A percentile compares a stretch with the other conserved stretches of the same genome.
Evolutionary conservation across 495 filamentous ascomycete species (phyloP).

Genomic region (Monascus purpureus): DNA sequence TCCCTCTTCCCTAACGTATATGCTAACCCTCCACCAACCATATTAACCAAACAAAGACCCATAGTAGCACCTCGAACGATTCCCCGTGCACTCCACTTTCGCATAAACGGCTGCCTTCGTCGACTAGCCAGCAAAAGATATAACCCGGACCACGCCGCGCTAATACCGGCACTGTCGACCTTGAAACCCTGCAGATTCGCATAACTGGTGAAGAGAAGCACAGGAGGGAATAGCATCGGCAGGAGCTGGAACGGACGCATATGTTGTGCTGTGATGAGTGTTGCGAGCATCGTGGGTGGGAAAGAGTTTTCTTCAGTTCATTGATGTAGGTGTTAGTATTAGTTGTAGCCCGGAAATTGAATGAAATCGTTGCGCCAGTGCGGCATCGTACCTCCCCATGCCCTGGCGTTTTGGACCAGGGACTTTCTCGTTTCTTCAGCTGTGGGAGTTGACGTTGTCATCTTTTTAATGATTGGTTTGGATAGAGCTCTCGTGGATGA

Average conservation of each 20-base stretch:
- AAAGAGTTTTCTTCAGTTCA: slow-evolving; percentile 53
- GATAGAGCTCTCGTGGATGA: too few species aligned
- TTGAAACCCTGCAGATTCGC: slow-evolving; percentile 65
- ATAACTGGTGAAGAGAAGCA: slow-evolving; percentile 79
- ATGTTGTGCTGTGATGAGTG: slow-evolving; percentile 66
- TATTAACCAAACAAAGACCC: slow-evolving; percentile 54
- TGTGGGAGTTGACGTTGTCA: slow-evolving; percentile 22
- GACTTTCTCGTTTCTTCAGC: slow-evolving; percentile 33
- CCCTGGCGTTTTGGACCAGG: slow-evolving; percentile 35
- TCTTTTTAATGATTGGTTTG: slow-evolving; percentile 5
- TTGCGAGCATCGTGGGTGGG: slow-evolving; percentile 63
- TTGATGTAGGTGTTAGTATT: slow-evolving; percentile 6
- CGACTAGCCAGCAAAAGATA: slow-evolving; percentile 68
- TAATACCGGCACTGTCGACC: slow-evolving; percentile 70
- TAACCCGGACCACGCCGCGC: slow-evolving; percentile 72
- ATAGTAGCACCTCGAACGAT: slow-evolving; percentile 57
- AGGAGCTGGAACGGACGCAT: slow-evolving; percentile 58
- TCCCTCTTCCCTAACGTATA: slow-evolving; percentile 52
- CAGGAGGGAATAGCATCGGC: slow-evolving; percentile 68
- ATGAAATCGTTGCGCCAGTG: not conserved
- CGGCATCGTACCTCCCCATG: slow-evolving; percentile 57
- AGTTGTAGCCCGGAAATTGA: too few species aligned
- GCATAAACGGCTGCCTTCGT: slow-evolving; percentile 42
- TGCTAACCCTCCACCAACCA: slow-evolving; percentile 52
- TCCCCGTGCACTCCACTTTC: slow-evolving; percentile 54